These are phyloP conservation scores for Tricholoma sp. DNA, from an alignment of 768 basidiomycete species.

Conservation along the genomic window DNA sequence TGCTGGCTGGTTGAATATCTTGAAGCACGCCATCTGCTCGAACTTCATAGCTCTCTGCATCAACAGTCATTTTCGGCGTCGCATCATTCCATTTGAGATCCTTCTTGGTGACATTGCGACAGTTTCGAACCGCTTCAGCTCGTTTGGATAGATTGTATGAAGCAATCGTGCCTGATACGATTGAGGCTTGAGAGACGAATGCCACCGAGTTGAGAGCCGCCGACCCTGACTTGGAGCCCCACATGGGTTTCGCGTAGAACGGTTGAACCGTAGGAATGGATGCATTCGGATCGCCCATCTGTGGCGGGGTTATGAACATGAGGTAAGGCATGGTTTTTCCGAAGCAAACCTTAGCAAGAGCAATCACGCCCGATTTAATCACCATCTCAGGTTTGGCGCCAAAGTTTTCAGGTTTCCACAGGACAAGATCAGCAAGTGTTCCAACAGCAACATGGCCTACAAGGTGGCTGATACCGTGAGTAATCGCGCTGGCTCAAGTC, in stretches of 20 bases:
- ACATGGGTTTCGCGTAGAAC: constrained; percentile 84
- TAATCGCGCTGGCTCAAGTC: constrained; percentile 62
- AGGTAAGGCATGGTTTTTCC: not conserved
- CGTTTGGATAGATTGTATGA: constrained; percentile 70
- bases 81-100: constrained; percentile 92
- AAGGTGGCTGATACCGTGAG: constrained; percentile 85
- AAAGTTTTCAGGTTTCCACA: constrained; percentile 95
- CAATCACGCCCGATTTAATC: constrained; percentile 92
- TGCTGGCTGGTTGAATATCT: constrained; percentile 71
- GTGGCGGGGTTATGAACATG: not conserved
- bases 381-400: constrained; percentile 92
- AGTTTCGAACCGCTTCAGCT: constrained; percentile 68
- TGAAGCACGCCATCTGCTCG: constrained; percentile 70
- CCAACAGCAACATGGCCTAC: constrained; percentile 82
- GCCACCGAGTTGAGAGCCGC: constrained; percentile 81
- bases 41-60: constrained; percentile 91
- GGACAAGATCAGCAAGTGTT: constrained; percentile 86
- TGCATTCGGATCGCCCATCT: constrained; percentile 97
- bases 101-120: constrained; percentile 71
- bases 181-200: constrained; percentile 78
- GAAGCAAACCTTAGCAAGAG: constrained; percentile 70
- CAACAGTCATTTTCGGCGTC: constrained; percentile 81
- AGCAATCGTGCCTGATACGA: constrained; percentile 52
- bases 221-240: constrained; percentile 73
- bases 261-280: constrained; percentile 97